Base-by-base conservation (phyloP, 495 filamentous ascomycete genomes). In the Bryoglossum gracile region DNA sequence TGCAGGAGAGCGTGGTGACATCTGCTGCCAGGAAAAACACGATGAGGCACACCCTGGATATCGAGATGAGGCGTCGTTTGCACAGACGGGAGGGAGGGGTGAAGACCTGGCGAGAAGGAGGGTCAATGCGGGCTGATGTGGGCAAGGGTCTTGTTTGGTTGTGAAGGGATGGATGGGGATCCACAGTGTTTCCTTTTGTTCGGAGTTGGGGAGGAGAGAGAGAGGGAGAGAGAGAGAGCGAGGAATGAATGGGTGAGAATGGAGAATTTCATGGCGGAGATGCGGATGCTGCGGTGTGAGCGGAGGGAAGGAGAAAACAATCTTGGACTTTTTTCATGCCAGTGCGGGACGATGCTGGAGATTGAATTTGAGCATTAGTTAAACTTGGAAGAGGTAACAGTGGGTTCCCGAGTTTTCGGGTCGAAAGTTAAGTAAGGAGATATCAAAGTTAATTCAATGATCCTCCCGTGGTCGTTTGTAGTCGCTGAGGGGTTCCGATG, bases 371-470 rank as follows among this genome's bases (percentile, higher is more conserved):
- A n/a, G n/a, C n/a, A n/a, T n/a, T n/a, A n/a, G n/a, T n/a, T n/a
- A n/a, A n/a, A n/a, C n/a, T n/a, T n/a, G n/a, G n/a, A n/a, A n/a
- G n/a, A n/a, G n/a, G n/a, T n/a, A n/a, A n/a, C n/a, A n/a, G n/a
- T n/a, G n/a, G n/a, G n/a, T n/a, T n/a, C n/a, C n/a, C n/a, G n/a
- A n/a, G n/a, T n/a, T n/a, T n/a, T n/a, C n/a, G n/a, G n/a, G n/a
- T n/a, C n/a, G n/a, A n/a, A n/a, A n/a, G n/a, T n/a, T 6, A 32
- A 32, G 28, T 8, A 6, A 32, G 28, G 13, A 32, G 28, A 8
- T n/a, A n/a, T 32, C 28, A 32, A 32, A 9, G 28, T 32, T 32
- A n/a, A n/a, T n/a, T n/a, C n/a, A n/a, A 57, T 19, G 24, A 44
- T 36, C 16, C 5, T 14, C 22, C 37, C 17, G 22, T 18, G 11